phyloP scores from a whole-genome alignment of 202 grass and related monocot species.

The Thinopyrum obtusiflorum region DNA sequence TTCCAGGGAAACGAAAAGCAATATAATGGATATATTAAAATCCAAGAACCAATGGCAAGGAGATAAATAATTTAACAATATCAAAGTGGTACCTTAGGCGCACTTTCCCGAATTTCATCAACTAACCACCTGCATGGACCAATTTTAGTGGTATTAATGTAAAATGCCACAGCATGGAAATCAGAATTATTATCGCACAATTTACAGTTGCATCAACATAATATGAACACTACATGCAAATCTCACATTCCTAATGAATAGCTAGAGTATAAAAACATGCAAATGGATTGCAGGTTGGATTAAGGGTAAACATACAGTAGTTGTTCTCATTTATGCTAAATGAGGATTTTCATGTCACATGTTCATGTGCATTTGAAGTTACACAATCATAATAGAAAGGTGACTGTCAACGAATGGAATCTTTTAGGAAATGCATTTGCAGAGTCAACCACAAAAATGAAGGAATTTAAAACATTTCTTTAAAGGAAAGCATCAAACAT shows the following conservation, averaged over 20 bases:
- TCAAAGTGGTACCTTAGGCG: constrained; percentile 63
- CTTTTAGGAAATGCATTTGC: neutral
- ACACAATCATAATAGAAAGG: neutral
- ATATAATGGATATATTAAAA: neutral
- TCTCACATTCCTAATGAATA: neutral
- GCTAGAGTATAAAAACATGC: neutral
- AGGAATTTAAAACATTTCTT: neutral
- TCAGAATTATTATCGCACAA: neutral
- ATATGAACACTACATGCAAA: neutral
- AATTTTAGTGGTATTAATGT: constrained; percentile 19
- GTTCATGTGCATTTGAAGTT: constrained; percentile 11
- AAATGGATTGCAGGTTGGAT: neutral
- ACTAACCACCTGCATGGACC: constrained; percentile 81
- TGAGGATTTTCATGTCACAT: neutral
- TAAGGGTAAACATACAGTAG: neutral
- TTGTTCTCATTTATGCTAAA: neutral
- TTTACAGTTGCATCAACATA: neutral
- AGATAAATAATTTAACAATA: constrained; percentile 15
- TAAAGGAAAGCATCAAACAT: constrained; percentile 2
- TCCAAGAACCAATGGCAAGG: neutral
- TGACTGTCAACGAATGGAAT: neutral
- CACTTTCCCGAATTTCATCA: constrained; percentile 90
- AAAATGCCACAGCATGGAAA: constrained; percentile 3
- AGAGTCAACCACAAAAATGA: neutral
- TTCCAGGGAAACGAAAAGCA: neutral